Base-by-base conservation (phyloP, 495 filamentous ascomycete species). In the Clohesyomyces aquaticus region DNA sequence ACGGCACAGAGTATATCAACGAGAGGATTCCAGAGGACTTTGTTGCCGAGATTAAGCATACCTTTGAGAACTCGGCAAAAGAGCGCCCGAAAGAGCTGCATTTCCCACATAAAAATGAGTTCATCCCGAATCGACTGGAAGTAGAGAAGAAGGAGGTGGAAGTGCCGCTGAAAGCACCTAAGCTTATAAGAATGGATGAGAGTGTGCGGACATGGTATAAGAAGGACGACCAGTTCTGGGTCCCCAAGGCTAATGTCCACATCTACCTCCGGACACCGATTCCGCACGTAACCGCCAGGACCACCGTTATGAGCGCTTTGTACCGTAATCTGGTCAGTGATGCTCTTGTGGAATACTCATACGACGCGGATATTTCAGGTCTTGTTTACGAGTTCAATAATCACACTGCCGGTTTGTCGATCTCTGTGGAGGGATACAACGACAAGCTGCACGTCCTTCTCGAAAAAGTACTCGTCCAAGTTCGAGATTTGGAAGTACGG, bases 211-310 rank as follows among this genome's bases (percentile, higher is more conserved):
- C 90, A n/a, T 99, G 94, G 94, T 97, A 85, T 77, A 99, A 99
- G 82, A 98, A 98, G 76, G 94, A 99, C 68, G 94, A 99, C 69
- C 90, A 86, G 0, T 99, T 97, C 77, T 99, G 94, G 94, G 94
- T 99, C 3, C 94, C 94, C 1, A 97, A 96, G 74, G 94, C 87
- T 0, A 96, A 89, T 65, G 74, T 97, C 16, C 82, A 91, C 67
- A 82, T 96, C 42, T 89, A 85, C 51, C 81, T 95, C 65, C 84
- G 89, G 62, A 96, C 89, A 58, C 89, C 91, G 4, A 72, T 96
- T 32, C 83, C 87, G 22, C 86, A 85, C 73, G 83, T 89, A 1
- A 92, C 89, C 3, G 90, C 94, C 2, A 85, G 86, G 45, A 91
- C 87, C 53, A 76, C 82, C 19, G 86, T 96, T 29, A 93, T 91